Percentiles rank a stretch among this genome's conserved stretches.
Evolutionary conservation across 2,329 filamentous ascomycete genomes (phyloP).

Genomic region (Monosporascus ibericus): DNA sequence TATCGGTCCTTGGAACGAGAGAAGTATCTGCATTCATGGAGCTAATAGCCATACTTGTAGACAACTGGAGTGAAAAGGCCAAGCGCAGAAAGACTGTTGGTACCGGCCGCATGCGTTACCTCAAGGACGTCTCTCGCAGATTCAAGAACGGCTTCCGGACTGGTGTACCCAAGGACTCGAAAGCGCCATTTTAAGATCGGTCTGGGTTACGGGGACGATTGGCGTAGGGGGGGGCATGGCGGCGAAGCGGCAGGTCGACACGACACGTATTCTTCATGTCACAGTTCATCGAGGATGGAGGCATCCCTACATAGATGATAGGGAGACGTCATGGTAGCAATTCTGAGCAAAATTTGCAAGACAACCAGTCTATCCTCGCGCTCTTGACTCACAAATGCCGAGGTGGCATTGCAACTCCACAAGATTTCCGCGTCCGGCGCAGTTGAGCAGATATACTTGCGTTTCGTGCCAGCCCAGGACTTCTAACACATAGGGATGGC

Average conservation of each 20-base stretch:
- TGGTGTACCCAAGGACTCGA: slow-evolving; percentile 68
- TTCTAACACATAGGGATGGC: slow-evolving; percentile 3
- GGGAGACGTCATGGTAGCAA: slow-evolving; percentile 26
- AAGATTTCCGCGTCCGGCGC: neutral
- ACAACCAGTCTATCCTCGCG: slow-evolving; percentile 20
- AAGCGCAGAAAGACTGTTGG: slow-evolving; percentile 99
- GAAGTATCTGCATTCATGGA: neutral
- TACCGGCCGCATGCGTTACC: slow-evolving; percentile 90
- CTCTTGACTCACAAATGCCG: neutral
- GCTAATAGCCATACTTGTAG: slow-evolving; percentile 40
- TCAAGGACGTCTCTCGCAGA: slow-evolving; percentile 85
- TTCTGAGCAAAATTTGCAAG: slow-evolving; percentile 24
- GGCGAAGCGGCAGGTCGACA: slow-evolving; percentile 18
- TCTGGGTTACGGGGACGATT: slow-evolving; percentile 25
- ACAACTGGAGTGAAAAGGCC: slow-evolving; percentile 99
- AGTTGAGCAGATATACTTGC: neutral
- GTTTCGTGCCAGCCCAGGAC: neutral
- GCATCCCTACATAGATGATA: slow-evolving; percentile 17
- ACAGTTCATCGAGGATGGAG: slow-evolving; percentile 26
- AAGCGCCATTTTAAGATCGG: slow-evolving; percentile 48
- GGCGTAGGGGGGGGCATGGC: slow-evolving; percentile 26
- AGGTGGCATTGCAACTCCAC: neutral
- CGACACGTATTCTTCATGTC: slow-evolving; percentile 20
- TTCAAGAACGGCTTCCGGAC: slow-evolving; percentile 98
- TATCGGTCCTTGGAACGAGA: no score